Percentiles rank a stretch among this genome's conserved stretches.
Evolutionary conservation across 768 basidiomycete genomes (phyloP).

Genomic region (Lactifluus piperatus): DNA sequence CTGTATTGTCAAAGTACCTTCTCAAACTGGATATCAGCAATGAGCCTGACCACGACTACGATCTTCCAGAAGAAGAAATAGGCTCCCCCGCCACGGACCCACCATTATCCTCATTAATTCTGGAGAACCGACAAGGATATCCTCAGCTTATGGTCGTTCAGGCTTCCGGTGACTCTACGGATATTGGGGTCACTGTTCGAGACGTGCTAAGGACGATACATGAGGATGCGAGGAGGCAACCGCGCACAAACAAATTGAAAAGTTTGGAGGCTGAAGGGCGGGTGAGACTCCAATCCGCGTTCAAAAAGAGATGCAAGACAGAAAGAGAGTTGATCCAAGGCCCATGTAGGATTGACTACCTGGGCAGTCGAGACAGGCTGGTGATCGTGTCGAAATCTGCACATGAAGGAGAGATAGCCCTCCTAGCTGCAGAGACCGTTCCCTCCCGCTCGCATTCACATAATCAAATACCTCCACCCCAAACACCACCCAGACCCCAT

Average conservation of each 20-base stretch:
- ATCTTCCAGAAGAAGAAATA: too few relatives aligned
- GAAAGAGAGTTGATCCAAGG: neutral
- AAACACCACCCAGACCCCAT: too few relatives aligned
- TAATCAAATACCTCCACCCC: too few relatives aligned
- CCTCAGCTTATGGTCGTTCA: neutral
- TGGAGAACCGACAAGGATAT: conserved; percentile 7
- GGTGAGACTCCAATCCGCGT: neutral
- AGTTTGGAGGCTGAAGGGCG: neutral
- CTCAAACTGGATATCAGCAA: too few relatives aligned
- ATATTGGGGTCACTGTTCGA: too few relatives aligned
- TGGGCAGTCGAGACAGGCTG: conserved; percentile 1
- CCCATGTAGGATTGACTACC: neutral
- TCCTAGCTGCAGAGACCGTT: too few relatives aligned
- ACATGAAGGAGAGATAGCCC: neutral
- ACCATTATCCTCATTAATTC: neutral
- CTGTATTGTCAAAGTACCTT: too few relatives aligned
- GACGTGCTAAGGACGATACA: too few relatives aligned
- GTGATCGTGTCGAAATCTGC: neutral
- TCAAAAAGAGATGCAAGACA: neutral
- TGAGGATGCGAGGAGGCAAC: too few relatives aligned
- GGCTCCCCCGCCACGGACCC: neutral
- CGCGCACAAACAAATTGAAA: neutral
- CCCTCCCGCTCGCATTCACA: too few relatives aligned
- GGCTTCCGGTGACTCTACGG: neutral
- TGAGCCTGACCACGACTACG: too few relatives aligned